Evolutionary conservation across 2,329 filamentous ascomycete genomes (phyloP), one percentile per base, ranked within the genome.

Genomic region (Chrysosporium keratinophilum): DNA sequence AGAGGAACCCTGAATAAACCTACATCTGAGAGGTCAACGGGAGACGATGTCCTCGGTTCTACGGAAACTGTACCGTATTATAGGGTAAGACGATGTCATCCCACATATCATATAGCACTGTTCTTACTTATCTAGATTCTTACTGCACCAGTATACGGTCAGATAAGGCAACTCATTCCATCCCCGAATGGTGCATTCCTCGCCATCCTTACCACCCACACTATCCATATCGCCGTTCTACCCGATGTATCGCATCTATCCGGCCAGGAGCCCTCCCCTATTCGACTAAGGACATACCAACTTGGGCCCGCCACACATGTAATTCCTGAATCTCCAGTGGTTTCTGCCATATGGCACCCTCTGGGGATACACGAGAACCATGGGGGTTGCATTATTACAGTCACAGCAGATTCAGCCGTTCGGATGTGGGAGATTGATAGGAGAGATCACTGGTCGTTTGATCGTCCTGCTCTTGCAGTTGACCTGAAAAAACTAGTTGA

Each of bases 231-330:
- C 61, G 84, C 87, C 54, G 75, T 90, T n/a, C 76, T 97, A 3
- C 91, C 91, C 23, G 85, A 94, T 60, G 76, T 85, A 0, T 82
- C 85, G 7, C 84, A 90, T 63, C 80, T 96, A 33, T 82, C 81
- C 14, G 79, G 81, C 56, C 76, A 78, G 44, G 87, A 91, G 63
- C 75, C 71, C 45, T 76, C 79, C 9, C 81, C 84, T 4, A 76
- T 95, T 63, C 87, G 87, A 64, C 77, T 90, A 31, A 94, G 88
- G 68, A 88, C 88, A 51, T 94, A 88, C 71, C 91, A 91, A 17
- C 77, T 97, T n/a, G 91, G 91, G 1, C 89, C 90, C 31, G 94
- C 88, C 2, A 89, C 86, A 2, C 91, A 97, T 69, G 88, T 96
- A 47, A 84, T 90, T 48, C 88, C 91, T 45, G 84, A 89, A 60